Evolutionary conservation across 352 stramenopile species (phyloP), one percentile per base, ranked within the genome.

Genomic region (Phytophthora syringae): DNA sequence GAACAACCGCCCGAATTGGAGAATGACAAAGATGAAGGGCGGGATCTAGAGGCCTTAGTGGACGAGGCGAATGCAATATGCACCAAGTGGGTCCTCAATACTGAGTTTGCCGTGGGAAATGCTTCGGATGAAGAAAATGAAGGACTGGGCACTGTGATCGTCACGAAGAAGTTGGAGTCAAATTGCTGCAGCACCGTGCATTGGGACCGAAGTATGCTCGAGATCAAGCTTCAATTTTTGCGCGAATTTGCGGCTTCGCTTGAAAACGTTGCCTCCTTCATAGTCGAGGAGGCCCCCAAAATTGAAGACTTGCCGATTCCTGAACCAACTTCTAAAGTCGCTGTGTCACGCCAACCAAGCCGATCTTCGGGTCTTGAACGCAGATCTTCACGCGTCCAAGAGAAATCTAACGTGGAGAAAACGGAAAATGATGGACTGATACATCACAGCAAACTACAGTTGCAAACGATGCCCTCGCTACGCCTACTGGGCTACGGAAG

Each of bases 41-140:
- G 43, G 15, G 50, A 61, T 7, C 58, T 77, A n/a, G 54, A 71
- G 42, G 53, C 48, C 15, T 22, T 89, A 2, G 69, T 92, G 5
- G 57, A 73, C 1, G 82, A 89, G 68, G 84, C 84, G 0, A 93
- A 92, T 37, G 52, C 55, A 11, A 84, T 93, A 42, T 90, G 77
- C 40, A 54, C 69, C 1, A 78, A 84, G 32, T 88, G 71, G 77
- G 50, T 79, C 3, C 52, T 92, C 15, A 70, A 75, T 32, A 89
- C 80, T 44, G 72, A 79, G 21, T 86, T 88, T 48, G 43, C 66
- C 1, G 48, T 80, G n/a, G 67, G 58, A 36, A 45, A 34, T 2
- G 40, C 52, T 11, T 48, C 34, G 27, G 30, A 18, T 0, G 44
- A 66, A 51, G 40, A 34, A 21, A 25, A 47, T 7, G 42, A 43